Evolutionary conservation across 352 stramenopile species (phyloP), one percentile per base, ranked within the genome.

Genomic region (Pythium scleroteichum): DNA sequence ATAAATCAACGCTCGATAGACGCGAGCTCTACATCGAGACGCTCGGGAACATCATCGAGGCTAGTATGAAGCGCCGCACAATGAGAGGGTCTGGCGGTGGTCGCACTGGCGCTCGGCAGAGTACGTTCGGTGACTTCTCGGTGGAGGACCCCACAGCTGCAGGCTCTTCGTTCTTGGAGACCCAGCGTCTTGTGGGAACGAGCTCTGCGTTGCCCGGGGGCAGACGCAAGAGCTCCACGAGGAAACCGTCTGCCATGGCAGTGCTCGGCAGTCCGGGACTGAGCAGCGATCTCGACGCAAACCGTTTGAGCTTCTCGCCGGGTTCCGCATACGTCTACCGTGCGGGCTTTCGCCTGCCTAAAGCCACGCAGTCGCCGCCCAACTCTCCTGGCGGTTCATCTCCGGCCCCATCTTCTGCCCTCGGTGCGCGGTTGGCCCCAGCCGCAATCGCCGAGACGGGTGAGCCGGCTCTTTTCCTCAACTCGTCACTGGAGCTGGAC

Each of bases 21-120:
- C 81, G 85, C 2, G 85, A 94, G 60, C 68, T 94, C 0, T 94
- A 88, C 55, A 84, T 94, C 3, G 76, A 91, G 29, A 93, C 85
- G 29, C 63, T 94, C 14, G 73, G 76, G 24, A 93, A 93, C 62
- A 90, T 94, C 72, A 67, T 92, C 51, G 61, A 62, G 20, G 85
- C 81, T 14, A 91, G 79, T 38, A 77, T 94, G 58, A 87, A 86
- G 68, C 81, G 85, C 10, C 72, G 85, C 12, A 95, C 85, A 0
- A 51, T 91, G 32, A 45, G 70, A 4, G 68, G 63, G 7, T 50
- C 42, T 0, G 50, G 40, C 41, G 19, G 39, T 17, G 7, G 6
- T n/a, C 33, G 63, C 58, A 41, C 63, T 51, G 19, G 45, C 57
- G n/a, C 59, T 54, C 40, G 50, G 3, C 62, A 76, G 22, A 62